Evolutionary conservation across 176 grass and related monocot genomes (phyloP), one percentile per base, ranked within the genome.

Genomic region (Aechmea fasciata): DNA sequence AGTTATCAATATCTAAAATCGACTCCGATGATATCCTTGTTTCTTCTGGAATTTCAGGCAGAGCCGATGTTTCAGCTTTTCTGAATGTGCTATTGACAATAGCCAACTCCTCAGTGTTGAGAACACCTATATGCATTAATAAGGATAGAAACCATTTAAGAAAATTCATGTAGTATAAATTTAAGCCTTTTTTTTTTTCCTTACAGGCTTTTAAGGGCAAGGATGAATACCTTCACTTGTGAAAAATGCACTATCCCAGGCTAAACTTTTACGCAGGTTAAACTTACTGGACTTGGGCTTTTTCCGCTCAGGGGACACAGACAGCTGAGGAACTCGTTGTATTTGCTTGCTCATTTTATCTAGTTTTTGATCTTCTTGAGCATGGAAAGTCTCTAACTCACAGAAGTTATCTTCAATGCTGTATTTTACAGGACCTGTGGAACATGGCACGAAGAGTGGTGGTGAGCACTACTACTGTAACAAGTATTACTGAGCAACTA

Each of bases 161-260:
- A 6, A 41, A 33, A 41, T 7, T 41, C 33, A 41, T 41, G 33
- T 7, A 41, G 33, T 41, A 7, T 7, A 41, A 5, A 41, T 41
- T 7, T 41, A 7, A 41, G 5, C 33, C 5, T 41, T 41, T 41
- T 41, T 41, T 41, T 41, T 41, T 6, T 6, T 41, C 5, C 33
- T 41, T 41, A 41, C 6, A 19, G 29, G 64, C 10, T 47, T 50
- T 50, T 59, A 59, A 20, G 49, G 13, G 7, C 26, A 67, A 3
- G 73, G 18, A 47, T 11, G 2, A 15, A 49, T 29, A 88, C 84
- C 84, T 88, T 99, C 80, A 65, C 87, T 77, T 24, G 84, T 93
- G 47, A 99, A 90, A 63, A 99, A 99, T 52, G 87, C 94, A 29
- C 82, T 90, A 69, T 93, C 84, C 89, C 94, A 99, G 1, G 86